These are phyloP conservation scores for Nemania sp. DNA, from an alignment of 2,329 filamentous ascomycete species.

Conservation along the genomic window DNA sequence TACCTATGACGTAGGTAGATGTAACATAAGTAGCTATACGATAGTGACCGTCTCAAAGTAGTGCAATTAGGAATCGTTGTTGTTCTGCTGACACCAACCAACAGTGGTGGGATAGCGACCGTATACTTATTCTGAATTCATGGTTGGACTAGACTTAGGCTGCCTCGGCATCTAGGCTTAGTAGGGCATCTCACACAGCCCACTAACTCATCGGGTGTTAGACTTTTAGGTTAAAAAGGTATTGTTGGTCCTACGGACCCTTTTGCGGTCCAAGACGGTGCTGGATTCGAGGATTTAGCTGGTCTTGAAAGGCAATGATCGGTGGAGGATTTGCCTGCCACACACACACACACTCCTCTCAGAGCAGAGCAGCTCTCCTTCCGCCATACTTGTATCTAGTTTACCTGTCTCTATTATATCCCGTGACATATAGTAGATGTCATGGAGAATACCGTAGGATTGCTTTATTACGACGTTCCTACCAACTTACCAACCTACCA, in stretches of 20 bases:
- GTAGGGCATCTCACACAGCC: no score
- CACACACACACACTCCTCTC: slow-evolving; percentile 1
- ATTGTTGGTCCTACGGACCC: no score
- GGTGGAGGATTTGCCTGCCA: neutral
- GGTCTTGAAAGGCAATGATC: slow-evolving; percentile 5
- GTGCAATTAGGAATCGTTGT: no score
- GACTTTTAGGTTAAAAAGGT: no score
- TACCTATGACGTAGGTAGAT: slow-evolving; percentile 18
- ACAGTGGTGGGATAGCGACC: no score
- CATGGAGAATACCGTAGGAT: neutral
- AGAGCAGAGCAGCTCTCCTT: neutral
- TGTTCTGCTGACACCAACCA: slow-evolving; percentile 15
- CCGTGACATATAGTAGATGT: no score
- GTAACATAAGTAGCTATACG: neutral
- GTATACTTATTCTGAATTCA: no score
- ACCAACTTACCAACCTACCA: neutral
- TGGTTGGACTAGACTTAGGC: neutral
- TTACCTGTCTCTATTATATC: no score
- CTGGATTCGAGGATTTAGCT: neutral
- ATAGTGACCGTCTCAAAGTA: no score
- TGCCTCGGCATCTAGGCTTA: neutral
- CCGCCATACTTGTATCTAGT: neutral
- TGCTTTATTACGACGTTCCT: no score
- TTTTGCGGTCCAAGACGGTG: neutral
- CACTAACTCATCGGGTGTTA: no score